Conservation (phyloP, 2,329 filamentous ascomycete genomes). For the Drechslerella coelobrocha region DNA sequence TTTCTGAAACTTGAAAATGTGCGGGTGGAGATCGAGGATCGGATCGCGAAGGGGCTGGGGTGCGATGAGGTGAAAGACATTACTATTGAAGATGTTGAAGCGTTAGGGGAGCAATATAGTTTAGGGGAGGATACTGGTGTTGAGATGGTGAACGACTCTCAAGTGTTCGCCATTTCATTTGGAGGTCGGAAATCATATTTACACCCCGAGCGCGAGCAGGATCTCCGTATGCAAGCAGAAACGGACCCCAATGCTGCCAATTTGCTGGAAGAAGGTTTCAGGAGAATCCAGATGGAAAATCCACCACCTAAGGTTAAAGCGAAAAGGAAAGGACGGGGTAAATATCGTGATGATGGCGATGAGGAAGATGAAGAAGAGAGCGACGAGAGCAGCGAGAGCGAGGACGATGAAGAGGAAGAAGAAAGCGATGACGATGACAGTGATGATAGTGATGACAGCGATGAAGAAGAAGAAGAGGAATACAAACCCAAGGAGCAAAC, state of each 20-base stretch:
- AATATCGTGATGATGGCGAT: not conserved
- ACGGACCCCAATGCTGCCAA: not conserved
- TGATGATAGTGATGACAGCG: not conserved
- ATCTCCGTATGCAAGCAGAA: not conserved
- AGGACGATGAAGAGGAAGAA: not conserved
- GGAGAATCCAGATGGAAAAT: not conserved
- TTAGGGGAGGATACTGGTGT: conserved; percentile 8
- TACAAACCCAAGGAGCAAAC: not conserved
- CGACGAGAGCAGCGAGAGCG: not conserved
- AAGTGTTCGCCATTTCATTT: not conserved
- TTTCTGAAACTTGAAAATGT: conserved; percentile 56
- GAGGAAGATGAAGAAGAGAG: not conserved
- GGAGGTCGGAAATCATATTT: not conserved
- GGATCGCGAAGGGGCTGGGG: conserved; percentile 73
- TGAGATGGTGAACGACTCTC: not conserved
- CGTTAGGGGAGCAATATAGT: conserved; percentile 12
- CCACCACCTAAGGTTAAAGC: not conserved
- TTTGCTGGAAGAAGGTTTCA: not conserved
- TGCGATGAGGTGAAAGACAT: conserved; percentile 9
- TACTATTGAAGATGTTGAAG: conserved; percentile 10
- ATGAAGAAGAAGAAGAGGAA: conserved; percentile 1
- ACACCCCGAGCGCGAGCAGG: not conserved
- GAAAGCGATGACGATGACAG: not conserved
- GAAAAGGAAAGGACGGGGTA: not conserved
- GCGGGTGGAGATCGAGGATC: conserved; percentile 69